phyloP scores from a whole-genome alignment of 2,329 filamentous ascomycete genomes.

The Claviceps fusiformis region DNA sequence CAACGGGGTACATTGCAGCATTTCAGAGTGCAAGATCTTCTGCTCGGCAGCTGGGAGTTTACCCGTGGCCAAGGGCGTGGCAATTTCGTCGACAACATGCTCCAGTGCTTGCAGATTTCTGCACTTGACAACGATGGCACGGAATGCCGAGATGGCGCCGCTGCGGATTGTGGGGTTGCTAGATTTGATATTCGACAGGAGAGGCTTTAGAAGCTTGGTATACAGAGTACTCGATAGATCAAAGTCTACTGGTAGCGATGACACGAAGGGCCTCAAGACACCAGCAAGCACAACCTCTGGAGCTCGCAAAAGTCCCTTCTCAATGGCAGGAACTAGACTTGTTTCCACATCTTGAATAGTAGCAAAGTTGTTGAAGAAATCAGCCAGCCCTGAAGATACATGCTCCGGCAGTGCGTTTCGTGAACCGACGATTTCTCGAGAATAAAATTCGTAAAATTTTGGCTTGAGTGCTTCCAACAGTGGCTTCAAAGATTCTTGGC shows the following conservation, averaged over 20 bases:
- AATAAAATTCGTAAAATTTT: conserved; percentile 69
- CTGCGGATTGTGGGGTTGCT: conserved; percentile 66
- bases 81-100: conserved; percentile 63
- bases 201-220: conserved; percentile 64
- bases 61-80: conserved; percentile 64
- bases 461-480: conserved; percentile 52
- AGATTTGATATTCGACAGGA: conserved; percentile 85
- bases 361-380: conserved; percentile 72
- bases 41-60: conserved; percentile 81
- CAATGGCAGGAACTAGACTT: conserved; percentile 65
- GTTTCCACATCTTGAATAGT: conserved; percentile 60
- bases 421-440: conserved; percentile 72
- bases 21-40: conserved; percentile 67
- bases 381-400: conserved; percentile 56
- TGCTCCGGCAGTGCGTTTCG: conserved; percentile 57
- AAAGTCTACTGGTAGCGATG: conserved; percentile 52
- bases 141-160: conserved; percentile 64
- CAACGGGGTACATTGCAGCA: conserved; percentile 53
- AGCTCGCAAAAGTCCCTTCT: conserved; percentile 77
- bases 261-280: conserved; percentile 59
- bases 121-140: conserved; percentile 50
- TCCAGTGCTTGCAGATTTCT: conserved; percentile 43
- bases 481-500: conserved; percentile 49
- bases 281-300: conserved; percentile 81
- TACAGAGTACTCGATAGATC: conserved; percentile 67